Base-by-base conservation (phyloP, 208 protist genomes). In the Trypanosoma caninum region DNA sequence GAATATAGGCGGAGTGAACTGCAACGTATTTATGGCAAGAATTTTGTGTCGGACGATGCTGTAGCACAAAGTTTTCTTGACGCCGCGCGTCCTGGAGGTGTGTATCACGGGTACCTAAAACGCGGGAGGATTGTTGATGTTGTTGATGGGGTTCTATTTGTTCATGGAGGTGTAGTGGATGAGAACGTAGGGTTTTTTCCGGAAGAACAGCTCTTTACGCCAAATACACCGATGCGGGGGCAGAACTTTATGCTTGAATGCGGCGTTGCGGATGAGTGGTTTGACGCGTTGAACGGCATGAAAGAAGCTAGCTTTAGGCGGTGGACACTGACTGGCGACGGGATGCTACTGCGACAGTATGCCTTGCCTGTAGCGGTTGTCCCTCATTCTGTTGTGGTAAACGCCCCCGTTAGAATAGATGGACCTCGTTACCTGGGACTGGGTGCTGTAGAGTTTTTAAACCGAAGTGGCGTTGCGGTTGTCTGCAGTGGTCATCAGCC, bases 401-500 rank as follows among this genome's bases (percentile, higher is more conserved):
- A 72, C 22, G 76, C 75, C 7, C 68, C 83, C 28, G 69, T 89
- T 33, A 42, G 64, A 16, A 1, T 46, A 5, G 58, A 87, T 37
- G 82, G 84, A 3, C 84, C 88, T 2, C 59, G 63, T 28, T 78
- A 80, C 59, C 57, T 77, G 33, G 50, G 72, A 35, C 76, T 93
- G 35, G 55, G 67, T 14, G 82, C 77, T 6, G 82, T 78, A 5
- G 56, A 78, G 20, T 89, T 82, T 65, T 70, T 95, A n/a, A 74
- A 87, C 27, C 45, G 69, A 42, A 77, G 69, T 44, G 89, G 89
- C 27, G 67, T 97, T 28, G 46, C 69, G 40, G 75, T 69, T 14
- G 76, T 97, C 38, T 93, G 84, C 61, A 47, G 60, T 5, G 91
- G 91, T 8, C 91, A 97, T 57, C 78, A 91, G 57, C 91, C 91